A percentile compares a stretch with the other conserved stretches of the same genome.
These are phyloP conservation scores for Mrakia frigida DNA, from an alignment of 768 basidiomycete genomes.

Conservation along the genomic window DNA sequence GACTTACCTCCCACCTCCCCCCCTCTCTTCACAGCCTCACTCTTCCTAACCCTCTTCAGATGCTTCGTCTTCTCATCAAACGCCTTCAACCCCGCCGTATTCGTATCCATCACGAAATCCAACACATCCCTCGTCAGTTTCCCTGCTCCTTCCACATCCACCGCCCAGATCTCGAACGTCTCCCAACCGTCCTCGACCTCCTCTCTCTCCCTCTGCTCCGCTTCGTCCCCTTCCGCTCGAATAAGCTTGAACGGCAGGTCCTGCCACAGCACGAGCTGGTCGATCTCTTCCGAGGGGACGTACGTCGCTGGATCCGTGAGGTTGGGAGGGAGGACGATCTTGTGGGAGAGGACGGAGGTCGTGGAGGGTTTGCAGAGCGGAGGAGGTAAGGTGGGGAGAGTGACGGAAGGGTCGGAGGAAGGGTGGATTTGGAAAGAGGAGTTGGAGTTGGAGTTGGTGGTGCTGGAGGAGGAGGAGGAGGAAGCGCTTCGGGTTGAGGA, in stretches of 20 bases:
- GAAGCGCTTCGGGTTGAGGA: slow-evolving; percentile 12
- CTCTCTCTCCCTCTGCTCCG: slow-evolving; percentile 13
- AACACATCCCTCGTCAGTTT: slow-evolving; percentile 27
- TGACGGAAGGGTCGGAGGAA: not conserved
- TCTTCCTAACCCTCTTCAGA: slow-evolving; percentile 32
- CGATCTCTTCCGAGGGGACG: slow-evolving; percentile 8
- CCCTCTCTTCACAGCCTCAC: not conserved
- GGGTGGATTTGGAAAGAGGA: slow-evolving; percentile 1
- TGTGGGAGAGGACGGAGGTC: slow-evolving; percentile 16
- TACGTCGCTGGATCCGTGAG: slow-evolving; percentile 23
- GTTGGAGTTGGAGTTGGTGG: too few relatives aligned
- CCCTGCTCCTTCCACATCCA: slow-evolving; percentile 23
- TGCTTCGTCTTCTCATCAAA: slow-evolving; percentile 25
- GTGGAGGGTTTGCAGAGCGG: slow-evolving; percentile 15
- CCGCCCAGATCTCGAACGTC: slow-evolving; percentile 30
- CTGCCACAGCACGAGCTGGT: slow-evolving; percentile 7
- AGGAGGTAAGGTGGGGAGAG: not conserved
- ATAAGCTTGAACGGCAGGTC: slow-evolving; percentile 23
- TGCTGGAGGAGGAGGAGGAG: slow-evolving; percentile 9
- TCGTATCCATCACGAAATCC: slow-evolving; percentile 4
- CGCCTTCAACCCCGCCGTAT: not conserved
- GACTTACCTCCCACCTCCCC: not conserved
- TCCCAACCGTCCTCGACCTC: slow-evolving; percentile 30
- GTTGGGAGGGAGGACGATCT: not conserved
- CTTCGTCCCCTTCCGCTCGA: slow-evolving; percentile 21